Percentiles rank a stretch among this genome's conserved stretches.
Evolutionary conservation across 2,329 filamentous ascomycete species (phyloP).

Genomic region (Cadophora sp.): DNA sequence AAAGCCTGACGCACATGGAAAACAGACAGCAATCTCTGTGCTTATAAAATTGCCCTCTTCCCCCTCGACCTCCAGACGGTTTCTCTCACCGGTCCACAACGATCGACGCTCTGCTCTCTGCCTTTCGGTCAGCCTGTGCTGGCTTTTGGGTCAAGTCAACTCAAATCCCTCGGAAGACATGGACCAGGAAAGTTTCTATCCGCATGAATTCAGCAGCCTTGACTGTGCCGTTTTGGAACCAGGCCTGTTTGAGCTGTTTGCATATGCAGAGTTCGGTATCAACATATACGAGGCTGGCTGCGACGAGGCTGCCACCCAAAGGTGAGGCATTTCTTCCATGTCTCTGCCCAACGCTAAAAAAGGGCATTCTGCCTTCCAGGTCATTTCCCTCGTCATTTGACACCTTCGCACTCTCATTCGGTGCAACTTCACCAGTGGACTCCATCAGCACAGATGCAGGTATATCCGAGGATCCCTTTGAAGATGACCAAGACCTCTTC

Average conservation of each 20-base stretch:
- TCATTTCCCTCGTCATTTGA: background rate
- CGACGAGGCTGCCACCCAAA: background rate
- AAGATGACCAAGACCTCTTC: background rate
- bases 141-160: background rate
- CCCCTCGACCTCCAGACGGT: background rate
- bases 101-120: background rate
- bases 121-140: constrained; percentile 4
- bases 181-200: constrained; percentile 1
- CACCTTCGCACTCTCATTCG: background rate
- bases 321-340: constrained; percentile 6
- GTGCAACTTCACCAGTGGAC: background rate
- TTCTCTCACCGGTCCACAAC: background rate
- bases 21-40: background rate
- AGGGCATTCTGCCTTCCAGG: constrained; percentile 5
- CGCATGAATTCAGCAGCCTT: background rate
- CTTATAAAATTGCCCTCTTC: background rate
- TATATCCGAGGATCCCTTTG: background rate
- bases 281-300: background rate
- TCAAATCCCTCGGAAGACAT: background rate
- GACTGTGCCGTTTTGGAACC: background rate
- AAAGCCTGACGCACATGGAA: background rate
- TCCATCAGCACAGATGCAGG: background rate
- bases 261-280: background rate
- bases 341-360: constrained; percentile 8
- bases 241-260: background rate